phyloP scores from a whole-genome alignment of 2,329 filamentous ascomycete species.

The Coniochaeta prunicola region DNA sequence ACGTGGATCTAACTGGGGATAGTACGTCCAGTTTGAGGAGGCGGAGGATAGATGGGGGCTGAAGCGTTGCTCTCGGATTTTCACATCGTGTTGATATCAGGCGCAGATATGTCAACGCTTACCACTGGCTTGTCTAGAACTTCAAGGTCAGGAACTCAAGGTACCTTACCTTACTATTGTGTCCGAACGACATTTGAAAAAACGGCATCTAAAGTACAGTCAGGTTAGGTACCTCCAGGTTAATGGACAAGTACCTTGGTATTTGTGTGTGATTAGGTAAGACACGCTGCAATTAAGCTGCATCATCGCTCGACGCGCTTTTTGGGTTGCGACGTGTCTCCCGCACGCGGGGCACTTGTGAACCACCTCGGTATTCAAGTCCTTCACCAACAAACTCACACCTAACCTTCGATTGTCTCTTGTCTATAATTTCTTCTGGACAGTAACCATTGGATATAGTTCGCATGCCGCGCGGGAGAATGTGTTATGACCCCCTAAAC shows the following conservation, averaged over 20 bases:
- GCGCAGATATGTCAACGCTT: too few relatives aligned
- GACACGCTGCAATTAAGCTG: neutral
- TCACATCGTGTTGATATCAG: too few relatives aligned
- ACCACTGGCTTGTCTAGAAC: too few relatives aligned
- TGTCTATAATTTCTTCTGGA: neutral
- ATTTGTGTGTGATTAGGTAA: too few relatives aligned
- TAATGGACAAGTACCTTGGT: too few relatives aligned
- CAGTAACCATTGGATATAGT: neutral
- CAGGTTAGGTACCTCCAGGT: too few relatives aligned
- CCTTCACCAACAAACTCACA: too few relatives aligned
- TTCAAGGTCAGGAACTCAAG: neutral
- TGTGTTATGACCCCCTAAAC: neutral
- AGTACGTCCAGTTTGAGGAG: constrained; percentile 11
- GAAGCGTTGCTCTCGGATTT: neutral
- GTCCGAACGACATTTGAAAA: too few relatives aligned
- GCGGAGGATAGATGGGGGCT: constrained; percentile 8
- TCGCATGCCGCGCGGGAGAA: neutral
- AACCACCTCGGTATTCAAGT: neutral
- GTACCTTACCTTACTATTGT: too few relatives aligned
- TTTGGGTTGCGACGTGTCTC: constrained; percentile 7
- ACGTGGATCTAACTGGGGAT: neutral
- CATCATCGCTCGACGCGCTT: neutral
- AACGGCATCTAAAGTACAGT: too few relatives aligned
- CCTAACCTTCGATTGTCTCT: too few relatives aligned
- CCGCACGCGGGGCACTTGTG: neutral